Evolutionary conservation across 208 protist genomes (phyloP), one percentile per base, ranked within the genome.

Genomic region (Blastocrithidia nonstop): DNA sequence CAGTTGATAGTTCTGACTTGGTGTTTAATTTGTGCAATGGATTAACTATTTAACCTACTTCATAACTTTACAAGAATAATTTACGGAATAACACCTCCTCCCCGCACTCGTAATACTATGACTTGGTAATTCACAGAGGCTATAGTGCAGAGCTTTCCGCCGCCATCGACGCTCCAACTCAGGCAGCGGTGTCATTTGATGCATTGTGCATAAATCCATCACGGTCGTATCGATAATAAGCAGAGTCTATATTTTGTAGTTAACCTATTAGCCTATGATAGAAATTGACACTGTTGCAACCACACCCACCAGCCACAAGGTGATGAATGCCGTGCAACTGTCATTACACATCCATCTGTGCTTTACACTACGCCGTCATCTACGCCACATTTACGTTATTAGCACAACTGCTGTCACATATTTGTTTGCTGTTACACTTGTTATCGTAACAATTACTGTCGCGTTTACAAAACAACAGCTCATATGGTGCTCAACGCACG

Each of bases 41-140:
- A n/a, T n/a, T n/a, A n/a, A n/a, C n/a, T n/a, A n/a, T n/a, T n/a
- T n/a, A n/a, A n/a, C n/a, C n/a, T n/a, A n/a, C n/a, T n/a, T n/a
- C n/a, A n/a, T n/a, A n/a, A n/a, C n/a, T n/a, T 54, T 49, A 84
- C 35, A 71, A 80, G 49, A 82, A 74, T 6, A 92, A 57, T 39
- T 87, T 92, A 13, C 83, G 61, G 39, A 72, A 50, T 3, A 92
- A 63, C 22, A 74, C 64, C 16, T 67, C 71, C 13, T 51, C 48
- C 4, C 83, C 83, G 41, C 83, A 66, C 54, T 88, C 78, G n/a
- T 64, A 62, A 59, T 73, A 70, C 50, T 92, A 78, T 0, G 57
- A 47, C 0, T 64, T 56, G 21, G 75, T 85, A 20, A 92, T 61
- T 79, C 83, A 92, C 24, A 92, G 39, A 9, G 83, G 63, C 3